Evolutionary conservation across 306 rosid genomes (phyloP).

Genomic region (Cicer bijugum): DNA sequence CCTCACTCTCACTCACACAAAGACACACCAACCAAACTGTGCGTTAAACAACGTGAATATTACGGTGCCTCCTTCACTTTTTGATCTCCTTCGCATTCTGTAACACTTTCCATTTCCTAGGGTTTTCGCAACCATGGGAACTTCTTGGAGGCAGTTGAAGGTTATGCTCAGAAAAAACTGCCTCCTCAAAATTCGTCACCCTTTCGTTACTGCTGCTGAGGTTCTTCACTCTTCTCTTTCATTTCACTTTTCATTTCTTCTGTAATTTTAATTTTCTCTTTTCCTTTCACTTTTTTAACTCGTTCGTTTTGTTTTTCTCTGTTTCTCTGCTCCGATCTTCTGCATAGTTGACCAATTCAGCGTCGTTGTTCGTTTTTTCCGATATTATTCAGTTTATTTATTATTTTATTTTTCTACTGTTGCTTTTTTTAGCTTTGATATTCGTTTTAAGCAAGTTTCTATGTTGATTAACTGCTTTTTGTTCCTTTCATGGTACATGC

Average conservation of each 20-base stretch:
- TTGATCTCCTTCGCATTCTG: slow-evolving; percentile 21
- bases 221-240: slow-evolving; percentile 46
- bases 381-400: not conserved
- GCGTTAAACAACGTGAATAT: slow-evolving; percentile 21
- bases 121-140: slow-evolving; percentile 66
- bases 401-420: not conserved
- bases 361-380: not conserved
- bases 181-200: slow-evolving; percentile 96
- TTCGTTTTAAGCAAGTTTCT: not conserved
- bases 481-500: not conserved
- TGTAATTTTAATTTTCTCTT: not conserved
- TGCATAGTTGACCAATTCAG: slow-evolving; percentile 16
- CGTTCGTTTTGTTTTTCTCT: not conserved
- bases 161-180: slow-evolving; percentile 91
- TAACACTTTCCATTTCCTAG: slow-evolving; percentile 24
- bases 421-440: slow-evolving; percentile 22
- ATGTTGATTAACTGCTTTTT: not conserved
- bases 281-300: not conserved
- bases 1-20: not conserved
- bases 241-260: not conserved
- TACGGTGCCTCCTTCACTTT: slow-evolving; percentile 14
- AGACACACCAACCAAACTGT: not conserved
- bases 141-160: slow-evolving; percentile 75
- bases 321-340: slow-evolving; percentile 25
- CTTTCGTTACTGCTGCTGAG: slow-evolving; percentile 81